A percentile compares a stretch with the other conserved stretches of the same genome.
These are phyloP conservation scores for Piromyces sp. DNA, from an alignment of 192 early-diverging fungal genomes.

Conservation along the genomic window DNA sequence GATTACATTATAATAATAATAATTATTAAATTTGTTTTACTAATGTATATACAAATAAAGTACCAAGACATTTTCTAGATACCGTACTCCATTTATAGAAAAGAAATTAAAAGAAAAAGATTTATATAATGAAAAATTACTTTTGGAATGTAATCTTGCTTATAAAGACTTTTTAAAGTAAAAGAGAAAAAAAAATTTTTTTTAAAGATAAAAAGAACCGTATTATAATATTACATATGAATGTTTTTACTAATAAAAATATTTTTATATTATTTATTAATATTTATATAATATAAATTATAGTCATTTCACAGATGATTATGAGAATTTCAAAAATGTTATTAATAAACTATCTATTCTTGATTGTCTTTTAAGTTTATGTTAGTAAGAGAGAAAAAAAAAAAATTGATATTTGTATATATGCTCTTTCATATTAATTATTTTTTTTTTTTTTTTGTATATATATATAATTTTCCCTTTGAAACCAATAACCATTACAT, in stretches of 20 bases:
- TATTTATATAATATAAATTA: too few relatives aligned
- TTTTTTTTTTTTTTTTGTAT: too few relatives aligned
- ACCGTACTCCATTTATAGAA: slow-evolving; percentile 40
- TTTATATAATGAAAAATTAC: slow-evolving; percentile 28
- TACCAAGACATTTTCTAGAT: slow-evolving; percentile 48
- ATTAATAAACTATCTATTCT: slow-evolving; percentile 32
- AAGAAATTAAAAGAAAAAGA: slow-evolving; percentile 35
- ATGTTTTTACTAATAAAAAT: too few relatives aligned
- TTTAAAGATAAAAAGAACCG: too few relatives aligned
- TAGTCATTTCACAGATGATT: slow-evolving; percentile 32
- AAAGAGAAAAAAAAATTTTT: too few relatives aligned
- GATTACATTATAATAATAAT: too few relatives aligned
- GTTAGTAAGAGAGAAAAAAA: slow-evolving; percentile 1
- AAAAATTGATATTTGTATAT: too few relatives aligned
- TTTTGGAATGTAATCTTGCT: slow-evolving; percentile 29
- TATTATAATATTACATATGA: too few relatives aligned
- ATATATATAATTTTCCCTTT: too few relatives aligned
- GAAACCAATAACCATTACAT: too few relatives aligned
- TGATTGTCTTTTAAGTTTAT: slow-evolving; percentile 50
- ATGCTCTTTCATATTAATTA: too few relatives aligned
- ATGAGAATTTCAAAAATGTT: slow-evolving; percentile 34
- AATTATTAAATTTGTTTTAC: too few relatives aligned
- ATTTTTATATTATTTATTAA: neutral
- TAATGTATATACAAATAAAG: neutral
- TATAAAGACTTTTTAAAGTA: slow-evolving; percentile 27